Evolutionary conservation across 1,284 basidiomycete genomes (phyloP).

Genomic region (Malassezia equina): DNA sequence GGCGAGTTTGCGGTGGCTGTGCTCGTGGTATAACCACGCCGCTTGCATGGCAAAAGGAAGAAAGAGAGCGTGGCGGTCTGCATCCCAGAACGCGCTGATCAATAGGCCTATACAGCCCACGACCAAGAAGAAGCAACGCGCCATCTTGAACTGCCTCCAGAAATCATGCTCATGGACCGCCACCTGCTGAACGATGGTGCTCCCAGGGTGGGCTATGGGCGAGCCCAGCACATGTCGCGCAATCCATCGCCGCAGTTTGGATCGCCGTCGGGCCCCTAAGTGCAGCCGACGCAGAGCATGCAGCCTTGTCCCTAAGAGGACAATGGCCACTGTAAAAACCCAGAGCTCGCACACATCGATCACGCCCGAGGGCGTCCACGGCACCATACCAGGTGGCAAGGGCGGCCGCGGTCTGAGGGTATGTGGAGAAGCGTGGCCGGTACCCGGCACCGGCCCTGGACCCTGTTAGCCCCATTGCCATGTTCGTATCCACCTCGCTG

Average conservation of each 20-base stretch:
- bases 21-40: neutral
- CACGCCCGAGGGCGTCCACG: conserved; percentile 1
- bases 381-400: neutral
- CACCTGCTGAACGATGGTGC: neutral
- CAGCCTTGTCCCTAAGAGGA: neutral
- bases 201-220: neutral
- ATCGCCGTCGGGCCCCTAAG: neutral
- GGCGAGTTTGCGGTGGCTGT: neutral
- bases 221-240: neutral
- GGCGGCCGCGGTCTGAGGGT: neutral
- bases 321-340: neutral
- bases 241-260: neutral
- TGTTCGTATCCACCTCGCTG: neutral
- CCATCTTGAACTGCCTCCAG: neutral
- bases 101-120: neutral
- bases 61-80: neutral
- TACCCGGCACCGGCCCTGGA: neutral
- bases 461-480: neutral
- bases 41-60: neutral
- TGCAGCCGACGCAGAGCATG: conserved; percentile 1
- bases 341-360: neutral
- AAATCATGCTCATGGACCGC: neutral
- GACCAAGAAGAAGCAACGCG: neutral
- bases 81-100: neutral
- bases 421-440: neutral